Evolutionary conservation across 2,329 filamentous ascomycete species (phyloP), one percentile per base, ranked within the genome.

Genomic region (Aureobasidium leucospermi): DNA sequence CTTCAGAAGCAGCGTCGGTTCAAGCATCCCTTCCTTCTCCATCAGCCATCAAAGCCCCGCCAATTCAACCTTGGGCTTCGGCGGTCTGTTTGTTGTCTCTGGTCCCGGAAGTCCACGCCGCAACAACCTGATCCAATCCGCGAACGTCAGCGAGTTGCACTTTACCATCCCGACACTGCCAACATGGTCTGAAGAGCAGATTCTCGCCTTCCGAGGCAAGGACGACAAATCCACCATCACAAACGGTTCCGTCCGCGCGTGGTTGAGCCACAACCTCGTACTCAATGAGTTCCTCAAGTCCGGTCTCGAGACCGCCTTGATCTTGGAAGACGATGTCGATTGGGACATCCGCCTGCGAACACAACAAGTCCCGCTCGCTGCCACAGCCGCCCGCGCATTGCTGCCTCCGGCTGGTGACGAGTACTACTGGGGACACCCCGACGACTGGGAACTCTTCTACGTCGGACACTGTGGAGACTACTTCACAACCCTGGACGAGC

Each of bases 301-400:
- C 45, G 71, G 70, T 42, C 68, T 72, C 15, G 73, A 75, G 61
- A 75, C 74, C 0, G 74, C 72, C 1, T 67, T 77, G 36, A 74
- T 77, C 31, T 67, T 77, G 32, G 75, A 77, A 67, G 75, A 77
- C 65, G 75, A 77, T 61, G 74, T 76, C 31, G 74, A 77, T 61
- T 77, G 73, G 72, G 74, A 76, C 62, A 73, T 77, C 36, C 74
- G 71, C 48, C 68, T 77, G 29, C 74, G 74, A 52, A 76, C 71
- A 60, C 60, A 68, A 29, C 74, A 77, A 60, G 67, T 75, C 13
- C 75, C 75, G 3, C 68, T 73, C 8, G 73, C 74, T 13, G 73
- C 74, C 49, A 71, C 68, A 32, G 74, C 74, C 28, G 68, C 70
- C 11, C 74, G 75, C 57, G 67, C 69, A 36, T 63, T 76, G 28